phyloP scores from a whole-genome alignment of 1,284 basidiomycete genomes.

The Trichosporon sp. region DNA sequence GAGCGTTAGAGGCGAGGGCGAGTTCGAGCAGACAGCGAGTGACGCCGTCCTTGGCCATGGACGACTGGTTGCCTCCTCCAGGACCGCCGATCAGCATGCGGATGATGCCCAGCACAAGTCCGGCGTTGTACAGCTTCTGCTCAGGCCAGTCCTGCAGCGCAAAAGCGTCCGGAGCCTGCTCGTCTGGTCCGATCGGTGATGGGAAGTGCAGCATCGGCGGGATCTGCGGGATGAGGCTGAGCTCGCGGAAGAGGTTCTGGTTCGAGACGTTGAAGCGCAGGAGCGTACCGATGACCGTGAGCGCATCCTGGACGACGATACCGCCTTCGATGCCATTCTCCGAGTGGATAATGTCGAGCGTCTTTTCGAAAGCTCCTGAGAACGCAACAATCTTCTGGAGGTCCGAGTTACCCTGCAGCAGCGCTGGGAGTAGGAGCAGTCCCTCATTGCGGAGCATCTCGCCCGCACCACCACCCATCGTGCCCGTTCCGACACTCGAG shows the following conservation, averaged over 20 bases:
- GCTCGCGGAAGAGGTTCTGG: conserved; percentile 98
- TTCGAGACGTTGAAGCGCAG: conserved; percentile 91
- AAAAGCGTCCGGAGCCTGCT: conserved; percentile 78
- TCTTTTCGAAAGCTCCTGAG: conserved; percentile 91
- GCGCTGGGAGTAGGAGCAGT: conserved; percentile 71
- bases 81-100: conserved; percentile 57
- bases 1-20: conserved; percentile 84
- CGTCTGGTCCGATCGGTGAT: conserved; percentile 58
- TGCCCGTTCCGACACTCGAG: conserved; percentile 19
- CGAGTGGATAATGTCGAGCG: conserved; percentile 78
- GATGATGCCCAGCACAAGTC: conserved; percentile 70
- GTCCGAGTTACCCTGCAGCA: conserved; percentile 81
- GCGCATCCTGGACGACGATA: conserved; percentile 75
- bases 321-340: conserved; percentile 93
- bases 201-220: conserved; percentile 84
- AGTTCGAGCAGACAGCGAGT: conserved; percentile 81
- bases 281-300: conserved; percentile 76
- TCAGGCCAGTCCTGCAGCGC: conserved; percentile 94
- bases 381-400: conserved; percentile 97
- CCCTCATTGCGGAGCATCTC: conserved; percentile 57
- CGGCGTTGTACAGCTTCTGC: conserved; percentile 75
- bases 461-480: conserved; percentile 39
- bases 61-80: conserved; percentile 62
- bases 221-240: conserved; percentile 71
- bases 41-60: conserved; percentile 57